These are phyloP conservation scores for Gracilaria caudata DNA, from an alignment of 23 red algal genomes.

Conservation along the genomic window DNA sequence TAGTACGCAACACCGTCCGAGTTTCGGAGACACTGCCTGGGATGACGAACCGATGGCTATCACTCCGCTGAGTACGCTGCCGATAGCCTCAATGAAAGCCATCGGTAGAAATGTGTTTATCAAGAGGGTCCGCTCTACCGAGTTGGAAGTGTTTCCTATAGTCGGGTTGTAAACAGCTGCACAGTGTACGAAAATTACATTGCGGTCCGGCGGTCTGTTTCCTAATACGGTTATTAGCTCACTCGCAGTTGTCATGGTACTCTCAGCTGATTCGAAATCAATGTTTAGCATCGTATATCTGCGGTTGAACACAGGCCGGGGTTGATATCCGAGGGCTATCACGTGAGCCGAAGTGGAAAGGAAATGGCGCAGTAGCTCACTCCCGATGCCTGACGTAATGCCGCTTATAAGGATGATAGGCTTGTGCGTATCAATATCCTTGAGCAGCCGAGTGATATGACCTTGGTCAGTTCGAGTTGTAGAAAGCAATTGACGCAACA, in stretches of 20 bases:
- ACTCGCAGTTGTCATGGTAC: neutral
- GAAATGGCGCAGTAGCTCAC: constrained; percentile 29
- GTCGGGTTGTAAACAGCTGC: constrained; percentile 52
- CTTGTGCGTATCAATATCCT: constrained; percentile 11
- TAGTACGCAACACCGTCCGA: neutral
- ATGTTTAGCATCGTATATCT: constrained; percentile 6
- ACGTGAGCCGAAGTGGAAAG: constrained; percentile 11
- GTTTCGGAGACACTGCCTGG: constrained; percentile 22
- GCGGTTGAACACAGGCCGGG: neutral
- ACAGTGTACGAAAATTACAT: constrained; percentile 38
- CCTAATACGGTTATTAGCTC: neutral
- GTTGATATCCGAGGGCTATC: constrained; percentile 21
- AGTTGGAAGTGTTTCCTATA: neutral
- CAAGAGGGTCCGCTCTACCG: constrained; percentile 27
- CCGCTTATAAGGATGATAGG: constrained; percentile 49
- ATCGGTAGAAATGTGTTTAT: constrained; percentile 40
- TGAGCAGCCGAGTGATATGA: neutral
- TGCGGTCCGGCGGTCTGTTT: neutral
- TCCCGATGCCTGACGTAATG: constrained; percentile 50
- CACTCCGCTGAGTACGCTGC: constrained; percentile 17
- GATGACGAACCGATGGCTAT: constrained; percentile 54
- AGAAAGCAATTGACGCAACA: constrained; percentile 51
- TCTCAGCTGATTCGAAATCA: constrained; percentile 34
- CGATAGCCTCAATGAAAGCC: constrained; percentile 27
- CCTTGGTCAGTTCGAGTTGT: neutral